Base-by-base conservation (phyloP, 129 eudicot genomes). In the Pseudognaphalium luteoalbum region DNA sequence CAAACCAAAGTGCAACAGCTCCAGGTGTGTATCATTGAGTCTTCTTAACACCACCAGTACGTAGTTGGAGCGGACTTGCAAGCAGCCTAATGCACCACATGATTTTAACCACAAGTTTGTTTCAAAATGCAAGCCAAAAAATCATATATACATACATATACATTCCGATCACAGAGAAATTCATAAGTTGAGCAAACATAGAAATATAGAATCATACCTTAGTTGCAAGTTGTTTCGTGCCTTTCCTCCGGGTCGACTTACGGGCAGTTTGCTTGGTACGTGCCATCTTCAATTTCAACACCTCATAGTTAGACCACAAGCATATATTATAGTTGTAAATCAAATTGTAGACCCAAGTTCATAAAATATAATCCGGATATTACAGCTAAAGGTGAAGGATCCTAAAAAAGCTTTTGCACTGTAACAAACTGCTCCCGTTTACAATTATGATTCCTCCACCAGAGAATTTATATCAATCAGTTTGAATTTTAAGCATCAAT, bases 201-300 rank as follows among this genome's bases (percentile, higher is more conserved):
- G 44, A 39, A 39, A 44, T 44, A 44, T 44, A n/a, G 17, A 6
- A 41, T 7, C 0, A 41, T 39, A 85, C 88, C 86, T 85, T 85
- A 69, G 89, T 85, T 2, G 89, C 89, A 51, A 79, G 83, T n/a
- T 83, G 87, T 77, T 83, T 83, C 84, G 87, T 22, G 84, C 84
- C 79, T 83, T 83, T 37, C 87, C 89, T 82, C 89, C 89, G 0
- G 0, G 89, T 86, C 0, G 87, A 82, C 71, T 86, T 86, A 71
- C 87, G 89, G 56, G 89, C 89, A 39, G 87, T 86, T 80, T 86
- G 87, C 83, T 86, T 86, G 52, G 89, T 86, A 86, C 89, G 86
- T 56, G 89, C 86, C 89, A 86, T 86, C 86, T 85, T 20, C 56
- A 12, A 51, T 8, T 77, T 39, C 47, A 44, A 44, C 52, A 44